These are phyloP conservation scores for Teunomyces gatunensis DNA, from an alignment of 805 yeast genomes.

Conservation along the genomic window DNA sequence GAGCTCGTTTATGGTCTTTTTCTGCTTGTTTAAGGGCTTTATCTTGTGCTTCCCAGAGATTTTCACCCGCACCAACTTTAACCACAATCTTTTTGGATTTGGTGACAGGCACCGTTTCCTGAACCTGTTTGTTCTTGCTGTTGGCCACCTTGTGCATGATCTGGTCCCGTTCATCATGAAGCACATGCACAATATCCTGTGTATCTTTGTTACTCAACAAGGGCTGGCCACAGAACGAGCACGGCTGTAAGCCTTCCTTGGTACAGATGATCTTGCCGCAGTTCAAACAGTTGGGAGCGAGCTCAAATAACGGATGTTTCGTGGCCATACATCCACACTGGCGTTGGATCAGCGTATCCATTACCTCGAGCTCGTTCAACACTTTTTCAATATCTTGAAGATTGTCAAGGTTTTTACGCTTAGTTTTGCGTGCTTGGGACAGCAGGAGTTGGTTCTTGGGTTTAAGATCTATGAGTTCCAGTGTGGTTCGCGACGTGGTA, in stretches of 20 bases:
- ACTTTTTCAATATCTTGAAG: constrained; percentile 67
- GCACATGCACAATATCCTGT: constrained; percentile 49
- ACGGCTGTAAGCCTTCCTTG: constrained; percentile 87
- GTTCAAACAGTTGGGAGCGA: constrained; percentile 88
- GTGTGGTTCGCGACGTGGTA: constrained; percentile 38
- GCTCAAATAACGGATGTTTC: constrained; percentile 81
- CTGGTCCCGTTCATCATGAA: constrained; percentile 52
- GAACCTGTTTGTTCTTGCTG: constrained; percentile 16
- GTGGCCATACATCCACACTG: constrained; percentile 83
- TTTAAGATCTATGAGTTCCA: constrained; percentile 44
- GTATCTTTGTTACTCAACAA: constrained; percentile 65
- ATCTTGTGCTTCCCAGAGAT: constrained; percentile 68
- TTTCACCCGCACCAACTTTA: constrained; percentile 56
- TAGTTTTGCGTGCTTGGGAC: constrained; percentile 29
- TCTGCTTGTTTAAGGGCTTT: constrained; percentile 60
- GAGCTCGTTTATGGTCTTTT: constrained; percentile 27
- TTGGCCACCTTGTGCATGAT: constrained; percentile 20
- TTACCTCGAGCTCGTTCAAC: constrained; percentile 49
- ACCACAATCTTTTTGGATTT: constrained; percentile 43
- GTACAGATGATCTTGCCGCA: constrained; percentile 94
- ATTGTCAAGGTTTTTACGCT: constrained; percentile 48
- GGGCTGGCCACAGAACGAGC: constrained; percentile 75
- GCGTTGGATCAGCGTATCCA: constrained; percentile 15
- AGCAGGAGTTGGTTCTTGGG: constrained; percentile 25
- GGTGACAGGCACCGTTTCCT: constrained; percentile 12